Evolutionary conservation across 345 rosid genomes (phyloP), one percentile per base, ranked within the genome.

Genomic region (Eucalyptus regnans): DNA sequence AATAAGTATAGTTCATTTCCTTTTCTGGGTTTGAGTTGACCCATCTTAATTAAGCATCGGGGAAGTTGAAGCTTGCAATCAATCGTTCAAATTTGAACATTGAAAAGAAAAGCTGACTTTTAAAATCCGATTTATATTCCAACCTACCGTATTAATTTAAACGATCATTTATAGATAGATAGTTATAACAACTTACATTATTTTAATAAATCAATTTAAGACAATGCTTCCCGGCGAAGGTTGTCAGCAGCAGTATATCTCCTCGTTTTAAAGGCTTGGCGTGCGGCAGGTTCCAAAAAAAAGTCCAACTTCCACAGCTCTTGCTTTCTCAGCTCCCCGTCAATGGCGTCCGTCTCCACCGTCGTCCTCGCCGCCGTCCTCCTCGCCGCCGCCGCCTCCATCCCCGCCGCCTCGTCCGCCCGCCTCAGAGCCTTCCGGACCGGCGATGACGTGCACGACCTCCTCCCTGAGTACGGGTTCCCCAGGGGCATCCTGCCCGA

Each of bases 401-500:
- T 52, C 46, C 50, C 90, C 87, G 48, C 86, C 92, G 88, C 91
- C 87, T 89, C 86, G 86, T 88, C 88, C 60, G 91, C 86, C 87
- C 46, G 25, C 14, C 88, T 87, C 31, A 87, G 68, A 86, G 41
- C 86, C 31, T 51, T 60, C 43, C 80, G 22, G 25, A 56, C 62
- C 23, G 90, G 44, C 87, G 85, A 2, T 37, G 98, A 96, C 90
- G 87, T 95, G 89, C 97, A 96, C 86, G 98, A 97, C 89, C 92
- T 96, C 84, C 97, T 97, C 68, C 95, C 94, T 2, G 15, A 27
- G 46, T 95, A 92, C 89, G 97, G 97, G 41, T 92, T 97, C 33
- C 99, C 99, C 2, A 94, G 91, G 88, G 99, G 99, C 50, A 92
- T 96, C 44, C 76, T 97, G 66, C 99, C 99, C 0, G 89, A 88